Base-by-base conservation (phyloP, 768 basidiomycete species). In the Tulasnella calospora region DNA sequence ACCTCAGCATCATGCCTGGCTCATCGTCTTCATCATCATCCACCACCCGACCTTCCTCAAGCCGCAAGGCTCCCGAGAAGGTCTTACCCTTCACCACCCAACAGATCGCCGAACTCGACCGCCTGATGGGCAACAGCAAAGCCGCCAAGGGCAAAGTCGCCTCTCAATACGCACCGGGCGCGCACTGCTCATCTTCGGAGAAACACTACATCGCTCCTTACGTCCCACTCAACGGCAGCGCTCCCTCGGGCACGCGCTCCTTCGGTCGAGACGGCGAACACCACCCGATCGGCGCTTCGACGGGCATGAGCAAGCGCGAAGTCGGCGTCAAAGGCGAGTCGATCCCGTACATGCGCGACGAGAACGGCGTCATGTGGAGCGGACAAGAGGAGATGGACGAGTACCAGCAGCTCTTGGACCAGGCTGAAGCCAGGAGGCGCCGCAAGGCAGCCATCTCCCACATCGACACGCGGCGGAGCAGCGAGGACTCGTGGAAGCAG, bases 181-280 rank as follows among this genome's bases (percentile, higher is more conserved):
- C 69, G 35, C 44, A 70, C 30, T 40, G 35, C 67, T 40, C 41
- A 10, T 41, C 67, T 44, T 38, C 41, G 30, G 77, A 78, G 67
- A 78, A 78, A 67, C 40, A 44, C 44, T 78, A 71, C 40, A 78
- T 71, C 67, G 67, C 55, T 71, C 77, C 77, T 30, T 78, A 78
- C 69, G 77, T 78, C 33, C 77, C 77, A 7, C 77, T 78, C 46
- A 78, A 78, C 77, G 77, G 77, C 33, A 78, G 77, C 71, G 77
- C 77, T 35, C 77, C 77, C 40, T 71, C 70, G 17, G 77, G 77
- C 19, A 78, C 77, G 3, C 67, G 77, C 23, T 71, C 70, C 27
- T 71, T 78, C 35, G 77, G 77, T 3, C 44, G 71, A 21, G 77
- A 78, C 47, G 77, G 77, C 35, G 77, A 71, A 36, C 36, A 46